A percentile compares a stretch with the other conserved stretches of the same genome.
Conservation (phyloP, 2,329 filamentous ascomycete species). For the Ascocoryne sarcoides region DNA sequence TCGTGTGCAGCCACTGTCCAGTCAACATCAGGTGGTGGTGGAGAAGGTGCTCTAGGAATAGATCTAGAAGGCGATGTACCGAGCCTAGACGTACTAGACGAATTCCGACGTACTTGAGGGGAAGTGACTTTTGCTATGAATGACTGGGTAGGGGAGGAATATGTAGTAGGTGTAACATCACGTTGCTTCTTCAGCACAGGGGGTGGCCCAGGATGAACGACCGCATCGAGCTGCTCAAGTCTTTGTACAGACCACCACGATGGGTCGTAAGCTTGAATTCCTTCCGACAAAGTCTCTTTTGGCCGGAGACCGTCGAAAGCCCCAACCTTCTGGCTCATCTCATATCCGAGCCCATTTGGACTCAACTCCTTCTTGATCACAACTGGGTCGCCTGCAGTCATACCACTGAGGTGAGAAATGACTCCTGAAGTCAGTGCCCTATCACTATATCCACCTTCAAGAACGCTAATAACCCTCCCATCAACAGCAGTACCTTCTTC, state of each 20-base stretch:
- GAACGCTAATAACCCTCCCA: conserved; percentile 81
- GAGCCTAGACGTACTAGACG: conserved; percentile 43
- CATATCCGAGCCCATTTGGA: conserved; percentile 42
- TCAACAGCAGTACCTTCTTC: conserved; percentile 72
- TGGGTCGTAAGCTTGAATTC: conserved; percentile 47
- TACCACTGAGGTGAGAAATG: conserved; percentile 79
- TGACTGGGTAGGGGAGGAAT: conserved; percentile 79
- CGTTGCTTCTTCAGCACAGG: conserved; percentile 45
- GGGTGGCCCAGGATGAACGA: conserved; percentile 42
- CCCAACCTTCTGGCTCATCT: conserved; percentile 48
- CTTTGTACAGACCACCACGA: conserved; percentile 61
- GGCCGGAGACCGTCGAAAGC: conserved; percentile 28
- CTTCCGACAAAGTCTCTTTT: conserved; percentile 2
- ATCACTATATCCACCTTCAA: conserved; percentile 95
- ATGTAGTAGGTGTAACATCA: conserved; percentile 55
- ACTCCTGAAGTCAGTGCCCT: conserved; percentile 82
- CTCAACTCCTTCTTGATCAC: conserved; percentile 30
- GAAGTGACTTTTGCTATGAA: conserved; percentile 73
- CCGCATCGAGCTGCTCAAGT: conserved; percentile 60
- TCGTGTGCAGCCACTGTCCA: conserved; percentile 83
- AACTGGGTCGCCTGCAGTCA: conserved; percentile 49
- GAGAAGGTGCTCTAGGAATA: conserved; percentile 43
- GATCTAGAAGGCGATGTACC: conserved; percentile 31
- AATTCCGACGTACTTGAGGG: conserved; percentile 53
- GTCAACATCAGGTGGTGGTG: conserved; percentile 70